Evolutionary conservation across 2,329 filamentous ascomycete species (phyloP).

Genomic region (Juglanconis oblonga): DNA sequence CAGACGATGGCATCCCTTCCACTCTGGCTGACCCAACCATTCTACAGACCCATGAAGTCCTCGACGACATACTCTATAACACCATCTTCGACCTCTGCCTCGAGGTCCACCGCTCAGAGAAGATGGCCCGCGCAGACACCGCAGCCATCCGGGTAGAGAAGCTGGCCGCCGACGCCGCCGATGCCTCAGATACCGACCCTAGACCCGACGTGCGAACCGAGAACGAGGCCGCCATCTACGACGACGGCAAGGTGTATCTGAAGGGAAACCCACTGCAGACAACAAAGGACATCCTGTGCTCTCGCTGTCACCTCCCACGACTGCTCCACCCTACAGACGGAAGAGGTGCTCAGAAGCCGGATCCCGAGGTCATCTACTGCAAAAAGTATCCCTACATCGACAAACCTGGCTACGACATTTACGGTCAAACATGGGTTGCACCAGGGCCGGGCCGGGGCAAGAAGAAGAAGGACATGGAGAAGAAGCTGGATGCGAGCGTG

Average conservation of each 20-base stretch:
- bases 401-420: constrained; percentile 74
- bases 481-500: constrained; percentile 49
- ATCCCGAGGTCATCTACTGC: constrained; percentile 71
- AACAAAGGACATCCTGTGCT: constrained; percentile 69
- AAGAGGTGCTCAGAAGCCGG: constrained; percentile 62
- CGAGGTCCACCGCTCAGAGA: constrained; percentile 75
- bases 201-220: constrained; percentile 57
- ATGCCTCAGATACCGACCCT: constrained; percentile 50
- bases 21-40: not conserved
- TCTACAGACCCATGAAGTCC: constrained; percentile 58
- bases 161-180: constrained; percentile 53
- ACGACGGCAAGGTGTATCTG: constrained; percentile 65
- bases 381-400: constrained; percentile 76
- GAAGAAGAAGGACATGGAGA: constrained; percentile 76
- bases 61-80: constrained; percentile 75
- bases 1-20: not conserved
- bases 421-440: constrained; percentile 76
- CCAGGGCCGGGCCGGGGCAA: constrained; percentile 69
- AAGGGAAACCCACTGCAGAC: constrained; percentile 72
- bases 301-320: constrained; percentile 70
- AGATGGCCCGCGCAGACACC: constrained; percentile 66
- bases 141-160: constrained; percentile 65
- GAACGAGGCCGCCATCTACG: constrained; percentile 67
- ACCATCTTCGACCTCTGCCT: constrained; percentile 73
- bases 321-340: constrained; percentile 71